phyloP scores from a whole-genome alignment of 2,329 filamentous ascomycete species.

The Sarocladium kiliense region DNA sequence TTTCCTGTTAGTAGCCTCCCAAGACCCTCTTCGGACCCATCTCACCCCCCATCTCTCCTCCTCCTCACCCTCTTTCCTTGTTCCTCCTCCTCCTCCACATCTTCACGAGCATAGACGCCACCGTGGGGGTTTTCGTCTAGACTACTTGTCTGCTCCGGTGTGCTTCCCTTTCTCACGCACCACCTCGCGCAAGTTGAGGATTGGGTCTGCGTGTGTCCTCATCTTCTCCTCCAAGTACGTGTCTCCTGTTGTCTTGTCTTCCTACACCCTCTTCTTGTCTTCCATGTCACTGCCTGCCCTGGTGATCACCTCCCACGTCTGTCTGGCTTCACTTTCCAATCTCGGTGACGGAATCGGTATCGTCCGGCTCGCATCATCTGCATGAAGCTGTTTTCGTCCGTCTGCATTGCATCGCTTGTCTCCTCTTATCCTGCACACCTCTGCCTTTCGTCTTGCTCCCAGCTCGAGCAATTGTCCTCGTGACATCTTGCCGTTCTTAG shows the following conservation, averaged over 20 bases:
- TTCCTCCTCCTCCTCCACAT: background rate
- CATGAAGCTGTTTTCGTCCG: background rate
- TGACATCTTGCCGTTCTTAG: conserved; percentile 4
- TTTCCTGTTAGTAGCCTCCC: background rate
- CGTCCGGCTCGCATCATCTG: background rate
- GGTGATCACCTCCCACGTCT: background rate
- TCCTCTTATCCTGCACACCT: background rate
- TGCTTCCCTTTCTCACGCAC: background rate
- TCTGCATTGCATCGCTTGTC: background rate
- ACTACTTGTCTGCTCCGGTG: background rate
- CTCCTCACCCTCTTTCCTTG: background rate
- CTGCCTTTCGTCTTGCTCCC: background rate
- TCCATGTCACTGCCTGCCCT: background rate
- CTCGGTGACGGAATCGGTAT: conserved; percentile 3
- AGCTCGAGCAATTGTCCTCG: background rate
- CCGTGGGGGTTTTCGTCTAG: conserved; percentile 6
- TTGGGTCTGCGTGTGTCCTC: background rate
- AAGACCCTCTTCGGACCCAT: background rate
- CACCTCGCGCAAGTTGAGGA: background rate
- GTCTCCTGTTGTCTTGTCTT: background rate
- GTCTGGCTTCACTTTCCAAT: background rate
- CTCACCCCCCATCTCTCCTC: background rate
- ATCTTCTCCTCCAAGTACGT: background rate
- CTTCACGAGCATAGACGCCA: background rate
- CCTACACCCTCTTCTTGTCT: background rate